A percentile compares a stretch with the other conserved stretches of the same genome.
phyloP scores from a whole-genome alignment of 1,284 basidiomycete species.

The Tylopilus orsonianus region DNA sequence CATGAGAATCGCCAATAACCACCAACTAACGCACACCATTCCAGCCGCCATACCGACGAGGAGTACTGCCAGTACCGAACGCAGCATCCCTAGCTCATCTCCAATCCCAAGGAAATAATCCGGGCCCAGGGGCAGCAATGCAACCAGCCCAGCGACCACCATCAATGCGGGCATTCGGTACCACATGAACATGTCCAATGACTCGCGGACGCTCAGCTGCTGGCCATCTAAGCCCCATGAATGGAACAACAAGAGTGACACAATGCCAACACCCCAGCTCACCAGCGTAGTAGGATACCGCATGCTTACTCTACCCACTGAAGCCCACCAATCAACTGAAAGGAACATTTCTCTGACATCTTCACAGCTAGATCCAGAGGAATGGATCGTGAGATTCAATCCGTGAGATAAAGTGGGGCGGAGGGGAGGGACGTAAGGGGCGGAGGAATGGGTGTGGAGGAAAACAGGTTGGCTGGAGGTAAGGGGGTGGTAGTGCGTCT shows the following conservation, averaged over 20 bases:
- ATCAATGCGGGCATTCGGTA: slow-evolving; percentile 44
- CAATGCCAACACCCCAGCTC: slow-evolving; percentile 70
- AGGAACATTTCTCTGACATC: slow-evolving; percentile 47
- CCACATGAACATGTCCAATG: slow-evolving; percentile 45
- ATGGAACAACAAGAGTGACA: slow-evolving; percentile 53
- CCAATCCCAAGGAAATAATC: slow-evolving; percentile 57
- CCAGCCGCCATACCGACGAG: slow-evolving; percentile 59
- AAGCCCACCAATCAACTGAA: slow-evolving; percentile 65
- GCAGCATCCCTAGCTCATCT: slow-evolving; percentile 42
- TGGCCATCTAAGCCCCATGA: slow-evolving; percentile 42
- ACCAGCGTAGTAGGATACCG: slow-evolving; percentile 72
- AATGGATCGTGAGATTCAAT: slow-evolving; percentile 57
- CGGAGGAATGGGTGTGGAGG: slow-evolving; percentile 71
- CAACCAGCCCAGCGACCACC: slow-evolving; percentile 42
- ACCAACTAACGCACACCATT: slow-evolving; percentile 60
- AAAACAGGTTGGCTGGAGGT: slow-evolving; percentile 42
- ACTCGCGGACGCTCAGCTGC: slow-evolving; percentile 47
- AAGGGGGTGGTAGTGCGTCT: slow-evolving; percentile 72
- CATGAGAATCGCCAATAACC: slow-evolving; percentile 44
- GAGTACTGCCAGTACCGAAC: slow-evolving; percentile 53
- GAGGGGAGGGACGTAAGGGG: slow-evolving; percentile 55
- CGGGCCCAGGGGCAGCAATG: slow-evolving; percentile 57
- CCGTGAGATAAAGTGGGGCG: slow-evolving; percentile 34
- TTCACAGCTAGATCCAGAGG: slow-evolving; percentile 51
- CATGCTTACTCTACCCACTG: slow-evolving; percentile 64